Base-by-base conservation (phyloP, 1,284 basidiomycete genomes). In the Meira nashicola region DNA sequence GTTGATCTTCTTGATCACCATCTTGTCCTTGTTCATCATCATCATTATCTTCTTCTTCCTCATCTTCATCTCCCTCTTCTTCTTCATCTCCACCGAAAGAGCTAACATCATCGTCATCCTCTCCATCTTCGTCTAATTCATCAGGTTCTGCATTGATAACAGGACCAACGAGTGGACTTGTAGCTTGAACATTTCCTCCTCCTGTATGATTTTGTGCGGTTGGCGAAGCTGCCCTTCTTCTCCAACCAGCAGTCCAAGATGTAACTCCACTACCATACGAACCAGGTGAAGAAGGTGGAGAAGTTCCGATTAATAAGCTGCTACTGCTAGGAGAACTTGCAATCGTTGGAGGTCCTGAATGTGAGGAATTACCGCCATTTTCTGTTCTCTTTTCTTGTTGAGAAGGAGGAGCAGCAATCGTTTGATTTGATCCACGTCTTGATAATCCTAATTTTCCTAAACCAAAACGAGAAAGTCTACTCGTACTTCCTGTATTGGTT, bases 171-270 rank as follows among this genome's bases (percentile, higher is more conserved):
- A 73, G 43, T 3, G 70, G 70, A 15, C 59, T 63, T 0, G 64
- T 72, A 1, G 70, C 66, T 2, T 64, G 49, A 23, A 40, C 41
- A 0, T 23, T 15, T 2, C 39, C 14, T 15, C 4, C 8, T 33
- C 37, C 12, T 14, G 17, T 17, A 6, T 21, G 43, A 54, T 55
- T 59, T 33, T 33, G 28, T 33, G 28, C 28, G 28, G 28, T 33
- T 2, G 70, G 66, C 21, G 60, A 62, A 7, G 64, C 61, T 0
- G 70, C 66, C 1, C 68, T 49, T 4, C 68, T 25, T 1, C 70
- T 21, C 70, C 69, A 72, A 4, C 66, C 64, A 1, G 68, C 64
- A 0, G 61, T 59, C 70, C 70, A 72, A 9, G 51, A 54, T 2
- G 59, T 56, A 9, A 39, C 50, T n/a, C 59, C 60, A 8, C 40